Base-by-base conservation (phyloP, 768 basidiomycete genomes). In the Pilatotrama ljubarskyi region DNA sequence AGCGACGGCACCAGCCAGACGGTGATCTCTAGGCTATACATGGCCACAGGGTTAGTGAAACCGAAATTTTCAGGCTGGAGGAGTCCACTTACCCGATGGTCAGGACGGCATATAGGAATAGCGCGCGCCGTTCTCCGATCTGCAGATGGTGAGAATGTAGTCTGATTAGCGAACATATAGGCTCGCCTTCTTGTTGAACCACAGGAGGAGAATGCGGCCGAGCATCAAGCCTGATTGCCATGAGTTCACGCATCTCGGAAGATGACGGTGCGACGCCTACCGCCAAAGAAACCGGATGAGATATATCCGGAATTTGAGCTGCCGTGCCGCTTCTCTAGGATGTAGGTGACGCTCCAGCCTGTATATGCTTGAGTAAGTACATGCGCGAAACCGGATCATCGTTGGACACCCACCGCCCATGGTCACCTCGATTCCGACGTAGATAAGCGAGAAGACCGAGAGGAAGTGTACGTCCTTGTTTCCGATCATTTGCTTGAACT, bases 1-100 rank as follows among this genome's bases (percentile, higher is more conserved):
- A 85, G 72, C n/a, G 75, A 79, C 1, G 80, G 79, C 1, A 82
- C 79, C 38, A 79, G 73, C 84, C 83, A 85, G 47, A 85, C 73
- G n/a, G 79, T 75, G 14, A 63, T 47, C n/a, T 65, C 61, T 11
- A 65, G 47, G 17, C 64, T 62, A 42, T 35, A 10, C 5, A n/a
- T n/a, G n/a, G n/a, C n/a, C n/a, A n/a, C n/a, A n/a, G n/a, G n/a
- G n/a, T n/a, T n/a, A n/a, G n/a, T n/a, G n/a, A n/a, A n/a, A n/a
- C n/a, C n/a, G n/a, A n/a, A n/a, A n/a, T n/a, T n/a, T n/a, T n/a
- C n/a, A n/a, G n/a, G n/a, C n/a, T n/a, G n/a, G n/a, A n/a, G n/a
- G n/a, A n/a, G n/a, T n/a, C n/a, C n/a, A n/a, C 68, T 47, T 18
- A 71, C 70, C 54, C 51, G 41, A 71, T 71, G 6, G 66, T 66